Conservation (phyloP, 768 basidiomycete genomes). For the Brasilioporus rufonigricans region DNA sequence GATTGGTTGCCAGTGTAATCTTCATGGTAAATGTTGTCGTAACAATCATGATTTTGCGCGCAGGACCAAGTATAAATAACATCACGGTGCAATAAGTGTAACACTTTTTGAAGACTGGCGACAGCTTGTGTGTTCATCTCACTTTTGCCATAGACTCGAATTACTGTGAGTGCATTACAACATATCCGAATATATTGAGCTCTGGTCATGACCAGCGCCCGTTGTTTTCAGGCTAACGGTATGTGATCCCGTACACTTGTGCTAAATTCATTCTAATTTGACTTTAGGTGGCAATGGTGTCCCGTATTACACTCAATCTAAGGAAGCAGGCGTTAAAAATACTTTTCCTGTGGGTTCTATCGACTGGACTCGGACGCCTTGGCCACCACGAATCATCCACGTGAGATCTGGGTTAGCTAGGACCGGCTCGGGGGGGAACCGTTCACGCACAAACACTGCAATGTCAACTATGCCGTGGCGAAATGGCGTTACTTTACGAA, state of each 20-base stretch:
- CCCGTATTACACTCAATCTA: no score
- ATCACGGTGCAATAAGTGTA: slow-evolving; percentile 32
- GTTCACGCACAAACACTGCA: no score
- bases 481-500: no score
- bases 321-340: slow-evolving; percentile 30
- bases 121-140: neutral
- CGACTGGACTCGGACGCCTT: no score
- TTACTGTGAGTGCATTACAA: slow-evolving; percentile 38
- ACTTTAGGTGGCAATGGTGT: no score
- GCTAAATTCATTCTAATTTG: neutral
- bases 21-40: slow-evolving; percentile 38
- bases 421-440: no score
- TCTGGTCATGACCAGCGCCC: slow-evolving; percentile 34
- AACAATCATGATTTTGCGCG: slow-evolving; percentile 37
- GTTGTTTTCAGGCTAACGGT: no score
- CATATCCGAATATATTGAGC: slow-evolving; percentile 7
- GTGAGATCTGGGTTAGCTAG: no score
- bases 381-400: no score
- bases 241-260: neutral
- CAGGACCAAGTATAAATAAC: slow-evolving; percentile 32
- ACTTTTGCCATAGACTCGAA: slow-evolving; percentile 23
- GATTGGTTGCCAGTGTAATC: slow-evolving; percentile 30
- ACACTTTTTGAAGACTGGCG: neutral
- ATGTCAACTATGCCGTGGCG: no score
- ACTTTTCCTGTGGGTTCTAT: neutral